A percentile compares a stretch with the other conserved stretches of the same genome.
Conservation (phyloP, 2,329 filamentous ascomycete species). For the Didymella sp. region DNA sequence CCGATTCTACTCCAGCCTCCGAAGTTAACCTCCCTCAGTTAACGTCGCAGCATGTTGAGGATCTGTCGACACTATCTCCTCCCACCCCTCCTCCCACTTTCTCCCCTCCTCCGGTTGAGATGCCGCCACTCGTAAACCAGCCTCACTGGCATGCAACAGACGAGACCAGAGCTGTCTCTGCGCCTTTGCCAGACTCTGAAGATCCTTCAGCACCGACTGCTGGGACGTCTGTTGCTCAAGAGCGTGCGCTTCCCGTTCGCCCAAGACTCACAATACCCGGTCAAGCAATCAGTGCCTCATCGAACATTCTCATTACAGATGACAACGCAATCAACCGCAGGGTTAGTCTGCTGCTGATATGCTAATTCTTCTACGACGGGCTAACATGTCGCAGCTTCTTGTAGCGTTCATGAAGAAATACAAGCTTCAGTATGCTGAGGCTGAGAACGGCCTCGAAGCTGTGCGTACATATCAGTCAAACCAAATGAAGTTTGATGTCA, state of each 20-base stretch:
- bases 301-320: slow-evolving; percentile 47
- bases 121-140: slow-evolving; percentile 4
- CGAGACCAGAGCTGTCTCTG: not conserved
- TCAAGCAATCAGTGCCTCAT: not conserved
- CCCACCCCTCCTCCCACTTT: not conserved
- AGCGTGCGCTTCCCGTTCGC: not conserved
- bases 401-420: slow-evolving; percentile 42
- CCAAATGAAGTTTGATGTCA: slow-evolving; percentile 27
- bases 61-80: not conserved
- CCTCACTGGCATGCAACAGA: slow-evolving; percentile 6
- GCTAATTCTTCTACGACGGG: not conserved
- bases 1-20: not conserved
- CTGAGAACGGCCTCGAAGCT: slow-evolving; percentile 45
- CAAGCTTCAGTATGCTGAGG: slow-evolving; percentile 32
- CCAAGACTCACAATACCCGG: not conserved
- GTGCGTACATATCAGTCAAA: slow-evolving; percentile 33
- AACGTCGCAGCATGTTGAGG: not conserved
- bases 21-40: slow-evolving; percentile 5
- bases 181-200: not conserved
- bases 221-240: not conserved
- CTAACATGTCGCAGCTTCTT: slow-evolving; percentile 36
- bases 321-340: slow-evolving; percentile 51
- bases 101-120: slow-evolving; percentile 1
- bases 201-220: not conserved
- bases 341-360: slow-evolving; percentile 24